Percentiles rank a stretch among this genome's conserved stretches.
These are phyloP conservation scores for Cryptosporidium parvum DNA, from an alignment of 169 alveolate genomes.

Conservation along the genomic window DNA sequence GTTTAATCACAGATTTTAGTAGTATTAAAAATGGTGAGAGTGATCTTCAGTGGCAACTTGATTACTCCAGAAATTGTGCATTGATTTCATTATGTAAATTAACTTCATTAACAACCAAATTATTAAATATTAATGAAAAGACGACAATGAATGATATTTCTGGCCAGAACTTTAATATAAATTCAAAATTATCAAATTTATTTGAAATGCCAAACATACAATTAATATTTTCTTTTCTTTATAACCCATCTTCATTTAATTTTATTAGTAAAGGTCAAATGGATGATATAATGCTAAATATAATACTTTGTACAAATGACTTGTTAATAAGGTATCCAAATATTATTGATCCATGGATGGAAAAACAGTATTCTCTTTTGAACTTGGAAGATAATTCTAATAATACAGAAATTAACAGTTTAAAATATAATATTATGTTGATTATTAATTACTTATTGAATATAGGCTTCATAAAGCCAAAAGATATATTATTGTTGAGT, in stretches of 20 bases:
- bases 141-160: background rate
- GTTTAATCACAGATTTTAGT: background rate
- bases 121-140: conserved; percentile 18
- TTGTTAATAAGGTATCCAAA: conserved; percentile 57
- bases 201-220: conserved; percentile 55
- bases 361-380: conserved; percentile 27
- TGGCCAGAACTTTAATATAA: background rate
- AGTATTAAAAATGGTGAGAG: background rate
- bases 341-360: conserved; percentile 70
- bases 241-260: conserved; percentile 8
- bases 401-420: background rate
- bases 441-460: conserved; percentile 37
- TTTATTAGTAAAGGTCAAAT: conserved; percentile 17
- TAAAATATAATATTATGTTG: conserved; percentile 28
- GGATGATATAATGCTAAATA: conserved; percentile 25
- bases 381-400: background rate
- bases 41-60: conserved; percentile 51
- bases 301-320: conserved; percentile 40
- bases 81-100: conserved; percentile 37
- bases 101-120: conserved; percentile 14
- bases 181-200: conserved; percentile 19
- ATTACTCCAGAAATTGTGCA: conserved; percentile 64
- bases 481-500: conserved; percentile 31
- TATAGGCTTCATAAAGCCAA: conserved; percentile 61
- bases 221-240: conserved; percentile 41